These are phyloP conservation scores for Naegleria lovaniensis DNA, from an alignment of 208 protist species.

Conservation along the genomic window DNA sequence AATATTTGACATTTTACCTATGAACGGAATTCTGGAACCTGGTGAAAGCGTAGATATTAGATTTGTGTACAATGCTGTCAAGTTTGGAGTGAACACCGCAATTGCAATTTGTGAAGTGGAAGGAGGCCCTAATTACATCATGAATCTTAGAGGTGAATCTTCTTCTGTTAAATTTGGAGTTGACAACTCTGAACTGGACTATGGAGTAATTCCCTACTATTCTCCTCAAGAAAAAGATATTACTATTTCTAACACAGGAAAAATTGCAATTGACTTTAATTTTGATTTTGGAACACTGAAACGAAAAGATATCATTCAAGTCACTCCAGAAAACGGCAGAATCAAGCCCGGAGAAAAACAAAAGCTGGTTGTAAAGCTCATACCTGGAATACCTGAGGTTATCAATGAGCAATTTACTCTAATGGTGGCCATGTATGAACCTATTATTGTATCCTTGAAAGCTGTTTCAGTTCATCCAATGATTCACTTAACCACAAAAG, in stretches of 20 bases:
- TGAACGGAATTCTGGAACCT: slow-evolving; percentile 69
- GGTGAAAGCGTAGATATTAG: slow-evolving; percentile 66
- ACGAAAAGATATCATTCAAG: slow-evolving; percentile 54
- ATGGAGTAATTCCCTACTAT: slow-evolving; percentile 73
- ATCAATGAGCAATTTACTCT: slow-evolving; percentile 69
- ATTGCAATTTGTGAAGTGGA: slow-evolving; percentile 74
- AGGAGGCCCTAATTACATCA: slow-evolving; percentile 76
- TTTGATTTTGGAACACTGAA: slow-evolving; percentile 57
- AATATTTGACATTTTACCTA: slow-evolving; percentile 86
- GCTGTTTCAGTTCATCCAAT: slow-evolving; percentile 65
- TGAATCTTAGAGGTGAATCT: slow-evolving; percentile 69
- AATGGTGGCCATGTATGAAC: slow-evolving; percentile 82
- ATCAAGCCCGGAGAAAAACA: slow-evolving; percentile 65
- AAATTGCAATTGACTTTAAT: slow-evolving; percentile 68
- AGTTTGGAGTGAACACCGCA: slow-evolving; percentile 47
- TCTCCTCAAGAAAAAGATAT: slow-evolving; percentile 58
- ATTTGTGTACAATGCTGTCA: slow-evolving; percentile 72
- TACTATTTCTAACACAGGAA: slow-evolving; percentile 74
- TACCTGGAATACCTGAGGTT: slow-evolving; percentile 67
- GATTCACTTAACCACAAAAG: neutral
- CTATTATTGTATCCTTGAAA: slow-evolving; percentile 64
- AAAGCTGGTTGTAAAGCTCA: slow-evolving; percentile 58
- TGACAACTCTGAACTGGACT: slow-evolving; percentile 73
- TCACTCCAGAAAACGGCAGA: slow-evolving; percentile 61
- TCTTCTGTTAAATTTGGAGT: slow-evolving; percentile 68